Conservation (phyloP, 2,329 filamentous ascomycete genomes). For the Colletotrichum coccodes region DNA sequence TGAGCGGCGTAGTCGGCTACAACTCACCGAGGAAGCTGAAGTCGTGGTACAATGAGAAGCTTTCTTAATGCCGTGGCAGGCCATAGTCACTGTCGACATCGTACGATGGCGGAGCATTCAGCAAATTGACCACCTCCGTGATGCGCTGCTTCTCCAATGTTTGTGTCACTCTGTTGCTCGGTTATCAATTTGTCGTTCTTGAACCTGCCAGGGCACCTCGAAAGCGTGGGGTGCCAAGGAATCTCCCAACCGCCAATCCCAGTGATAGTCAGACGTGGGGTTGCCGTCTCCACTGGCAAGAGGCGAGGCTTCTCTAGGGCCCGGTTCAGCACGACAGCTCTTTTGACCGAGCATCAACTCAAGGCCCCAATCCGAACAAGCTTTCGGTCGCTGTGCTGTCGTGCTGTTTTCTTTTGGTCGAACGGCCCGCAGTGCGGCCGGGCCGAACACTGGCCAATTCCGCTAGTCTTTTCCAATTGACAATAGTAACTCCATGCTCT, state of each 20-base stretch:
- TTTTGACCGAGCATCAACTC: background rate
- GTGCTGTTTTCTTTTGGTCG: no score
- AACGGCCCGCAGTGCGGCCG: no score
- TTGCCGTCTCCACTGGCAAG: background rate
- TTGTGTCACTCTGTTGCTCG: background rate
- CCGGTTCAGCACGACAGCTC: background rate
- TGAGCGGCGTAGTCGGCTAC: background rate
- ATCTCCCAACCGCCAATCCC: background rate
- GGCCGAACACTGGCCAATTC: no score
- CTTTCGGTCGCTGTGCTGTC: no score
- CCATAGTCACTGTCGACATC: background rate
- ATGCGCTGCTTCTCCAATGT: background rate
- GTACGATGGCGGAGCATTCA: background rate
- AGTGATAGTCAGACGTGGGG: background rate
- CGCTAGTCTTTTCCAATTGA: no score
- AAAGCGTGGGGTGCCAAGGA: background rate
- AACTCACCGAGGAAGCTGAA: background rate
- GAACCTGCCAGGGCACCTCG: background rate
- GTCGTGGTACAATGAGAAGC: no score
- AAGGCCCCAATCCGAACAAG: no score
- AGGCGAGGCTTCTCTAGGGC: background rate
- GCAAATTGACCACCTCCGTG: background rate
- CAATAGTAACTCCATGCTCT: no score
- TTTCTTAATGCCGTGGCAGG: background rate
- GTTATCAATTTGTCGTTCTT: background rate